Base-by-base conservation (phyloP, 306 rosid species). In the Herpetospermum pedunculosum region DNA sequence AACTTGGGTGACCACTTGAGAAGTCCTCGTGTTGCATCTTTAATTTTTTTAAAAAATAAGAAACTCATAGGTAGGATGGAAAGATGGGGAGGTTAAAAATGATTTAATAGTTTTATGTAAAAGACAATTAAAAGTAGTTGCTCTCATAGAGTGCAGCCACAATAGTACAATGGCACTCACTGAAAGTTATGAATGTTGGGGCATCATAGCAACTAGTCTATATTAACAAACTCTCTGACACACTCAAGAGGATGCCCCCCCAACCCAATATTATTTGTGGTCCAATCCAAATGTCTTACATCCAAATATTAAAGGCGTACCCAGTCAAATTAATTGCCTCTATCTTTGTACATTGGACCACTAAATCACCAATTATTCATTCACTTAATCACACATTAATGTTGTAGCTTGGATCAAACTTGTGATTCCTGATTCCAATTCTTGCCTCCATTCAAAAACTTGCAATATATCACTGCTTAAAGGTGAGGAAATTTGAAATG, bases 321-420 rank as follows among this genome's bases (percentile, higher is more conserved):
- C 15, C 55, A 44, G 40, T 43, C 25, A 19, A 43, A 6, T 44
- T 69, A 44, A 69, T 69, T 8, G 40, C 38, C 53, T 21, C 12
- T 67, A 67, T 67, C 21, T 41, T 41, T 12, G 13, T 67, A 69
- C 73, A 69, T 44, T 65, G 55, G 73, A 43, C 73, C 55, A 68
- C 73, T 68, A 68, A 68, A 68, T 13, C 15, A 44, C 0, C 38
- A 4, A 38, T 43, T 68, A 23, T 68, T 41, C 37, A 41, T 14
- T 23, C 30, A 65, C 72, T 38, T 65, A 69, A 25, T 68, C 23
- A 34, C 14, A 32, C 40, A 25, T 38, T 41, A 14, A 28, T 13
- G 1, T 63, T 30, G n/a, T 52, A 19, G 12, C 58, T 14, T 49
- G 54, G 19, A 16, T 46, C n/a, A n/a, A 44, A 12, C 1, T 48